Percentiles rank a stretch among this genome's conserved stretches.
These are phyloP conservation scores for Aspergillus hiratsukae DNA, from an alignment of 2,329 filamentous ascomycete genomes.

Conservation along the genomic window DNA sequence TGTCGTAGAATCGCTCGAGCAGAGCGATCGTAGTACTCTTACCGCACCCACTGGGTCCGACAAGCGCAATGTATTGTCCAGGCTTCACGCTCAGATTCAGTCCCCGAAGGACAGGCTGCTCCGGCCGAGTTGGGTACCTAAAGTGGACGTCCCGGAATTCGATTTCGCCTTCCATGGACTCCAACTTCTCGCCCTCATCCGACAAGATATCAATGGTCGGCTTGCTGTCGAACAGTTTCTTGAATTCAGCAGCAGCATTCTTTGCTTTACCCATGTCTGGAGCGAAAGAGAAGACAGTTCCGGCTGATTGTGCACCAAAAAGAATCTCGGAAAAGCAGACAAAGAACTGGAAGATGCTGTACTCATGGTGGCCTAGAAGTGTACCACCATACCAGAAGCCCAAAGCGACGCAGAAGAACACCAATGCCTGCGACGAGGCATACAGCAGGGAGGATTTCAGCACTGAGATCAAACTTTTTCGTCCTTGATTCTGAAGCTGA, in stretches of 20 bases:
- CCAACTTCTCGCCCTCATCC: conserved; percentile 58
- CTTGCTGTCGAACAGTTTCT: conserved; percentile 75
- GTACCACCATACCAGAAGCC: conserved; percentile 91
- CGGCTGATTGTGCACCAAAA: conserved; percentile 88
- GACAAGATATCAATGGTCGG: conserved; percentile 83
- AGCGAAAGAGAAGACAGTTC: conserved; percentile 81
- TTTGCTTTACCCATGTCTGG: conserved; percentile 93
- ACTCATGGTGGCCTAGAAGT: conserved; percentile 66
- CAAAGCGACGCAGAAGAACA: conserved; percentile 78
- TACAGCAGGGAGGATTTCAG: conserved; percentile 74
- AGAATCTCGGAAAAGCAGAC: conserved; percentile 83
- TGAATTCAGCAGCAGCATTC: conserved; percentile 73
- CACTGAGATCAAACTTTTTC: conserved; percentile 66
- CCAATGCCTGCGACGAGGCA: conserved; percentile 75
- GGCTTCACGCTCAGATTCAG: conserved; percentile 55
- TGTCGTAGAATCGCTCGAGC: conserved; percentile 92
- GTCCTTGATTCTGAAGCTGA: conserved; percentile 63
- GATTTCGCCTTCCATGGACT: conserved; percentile 67
- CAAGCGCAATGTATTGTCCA: conserved; percentile 62
- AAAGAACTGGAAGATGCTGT: conserved; percentile 83
- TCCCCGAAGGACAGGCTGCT: conserved; percentile 86
- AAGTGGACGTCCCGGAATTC: conserved; percentile 94
- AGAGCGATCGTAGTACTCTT: conserved; percentile 92
- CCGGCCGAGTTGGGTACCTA: conserved; percentile 84
- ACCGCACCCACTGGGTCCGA: conserved; percentile 90